Percentiles rank a stretch among this genome's conserved stretches.
Evolutionary conservation across 2,329 filamentous ascomycete species (phyloP).

Genomic region (Neonectria neomacrospora): DNA sequence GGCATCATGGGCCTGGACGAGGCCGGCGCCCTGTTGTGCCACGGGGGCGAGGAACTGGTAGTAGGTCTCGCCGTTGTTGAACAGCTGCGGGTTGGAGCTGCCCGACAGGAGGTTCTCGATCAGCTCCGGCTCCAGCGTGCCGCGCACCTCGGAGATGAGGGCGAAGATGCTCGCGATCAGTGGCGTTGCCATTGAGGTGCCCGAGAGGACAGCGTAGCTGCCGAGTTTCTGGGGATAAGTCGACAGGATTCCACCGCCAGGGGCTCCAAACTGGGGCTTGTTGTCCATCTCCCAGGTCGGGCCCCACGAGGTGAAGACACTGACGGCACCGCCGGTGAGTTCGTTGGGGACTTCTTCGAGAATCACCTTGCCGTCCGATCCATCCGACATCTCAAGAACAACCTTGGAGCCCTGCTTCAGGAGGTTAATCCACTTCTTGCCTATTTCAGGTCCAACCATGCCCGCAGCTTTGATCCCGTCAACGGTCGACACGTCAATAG

Average conservation of each 20-base stretch:
- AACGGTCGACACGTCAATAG: constrained; percentile 48
- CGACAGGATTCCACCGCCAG: constrained; percentile 68
- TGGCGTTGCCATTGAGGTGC: constrained; percentile 71
- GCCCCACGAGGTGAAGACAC: constrained; percentile 67
- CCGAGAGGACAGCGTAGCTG: constrained; percentile 63
- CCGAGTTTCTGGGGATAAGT: constrained; percentile 62
- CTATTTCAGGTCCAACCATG: constrained; percentile 56
- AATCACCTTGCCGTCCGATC: constrained; percentile 49
- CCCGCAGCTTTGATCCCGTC: constrained; percentile 50
- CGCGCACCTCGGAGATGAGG: constrained; percentile 62
- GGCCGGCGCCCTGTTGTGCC: constrained; percentile 69
- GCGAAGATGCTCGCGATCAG: constrained; percentile 66
- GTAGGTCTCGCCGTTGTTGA: constrained; percentile 56
- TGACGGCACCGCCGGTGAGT: constrained; percentile 62
- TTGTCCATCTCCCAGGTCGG: constrained; percentile 68
- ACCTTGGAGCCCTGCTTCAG: constrained; percentile 58
- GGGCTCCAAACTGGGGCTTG: constrained; percentile 66
- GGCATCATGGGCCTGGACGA: constrained; percentile 69
- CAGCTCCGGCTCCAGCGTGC: constrained; percentile 60
- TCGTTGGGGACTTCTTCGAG: constrained; percentile 54
- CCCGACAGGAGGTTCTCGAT: constrained; percentile 62
- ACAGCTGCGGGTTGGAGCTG: constrained; percentile 60
- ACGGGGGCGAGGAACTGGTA: constrained; percentile 62
- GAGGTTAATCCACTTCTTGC: constrained; percentile 56
- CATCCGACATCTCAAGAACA: constrained; percentile 56